Evolutionary conservation across 2,329 filamentous ascomycete genomes (phyloP).

Genomic region (Fusarium sarcochroum): DNA sequence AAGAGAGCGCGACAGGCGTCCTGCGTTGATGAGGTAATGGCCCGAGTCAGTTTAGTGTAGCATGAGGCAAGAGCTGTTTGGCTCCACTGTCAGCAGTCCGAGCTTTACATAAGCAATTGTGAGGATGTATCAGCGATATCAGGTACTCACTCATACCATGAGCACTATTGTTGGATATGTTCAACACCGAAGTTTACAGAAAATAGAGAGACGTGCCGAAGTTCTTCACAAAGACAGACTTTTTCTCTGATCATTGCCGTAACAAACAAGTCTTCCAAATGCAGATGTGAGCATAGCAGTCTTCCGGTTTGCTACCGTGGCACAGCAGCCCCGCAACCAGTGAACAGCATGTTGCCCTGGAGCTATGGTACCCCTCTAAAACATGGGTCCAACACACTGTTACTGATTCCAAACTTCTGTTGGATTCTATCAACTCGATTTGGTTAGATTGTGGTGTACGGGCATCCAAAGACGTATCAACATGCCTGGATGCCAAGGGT

Average conservation of each 20-base stretch:
- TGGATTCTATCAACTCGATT: conserved; percentile 24
- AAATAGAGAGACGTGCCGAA: too few relatives aligned
- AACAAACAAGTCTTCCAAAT: neutral
- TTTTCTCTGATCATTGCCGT: neutral
- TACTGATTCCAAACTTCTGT: conserved; percentile 24
- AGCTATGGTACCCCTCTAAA: conserved; percentile 20
- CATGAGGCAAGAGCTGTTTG: conserved; percentile 37
- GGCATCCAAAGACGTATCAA: neutral
- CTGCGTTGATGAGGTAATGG: conserved; percentile 50
- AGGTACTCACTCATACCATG: too few relatives aligned
- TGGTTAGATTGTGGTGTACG: neutral
- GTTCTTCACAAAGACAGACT: too few relatives aligned
- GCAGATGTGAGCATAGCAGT: neutral
- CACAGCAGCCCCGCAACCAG: conserved; percentile 29
- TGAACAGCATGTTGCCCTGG: conserved; percentile 7
- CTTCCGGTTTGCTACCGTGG: neutral
- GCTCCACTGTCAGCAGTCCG: conserved; percentile 27
- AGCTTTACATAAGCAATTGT: conserved; percentile 39
- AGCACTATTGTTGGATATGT: too few relatives aligned
- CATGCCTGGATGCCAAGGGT: neutral
- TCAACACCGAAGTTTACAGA: too few relatives aligned
- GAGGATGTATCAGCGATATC: too few relatives aligned
- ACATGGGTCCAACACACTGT: conserved; percentile 9
- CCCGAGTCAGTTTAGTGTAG: conserved; percentile 32
- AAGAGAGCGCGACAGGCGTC: conserved; percentile 36